Evolutionary conservation across 164 flowering plant species (phyloP), one percentile per base, ranked within the genome.

Genomic region (Euptelea pleiosperma): DNA sequence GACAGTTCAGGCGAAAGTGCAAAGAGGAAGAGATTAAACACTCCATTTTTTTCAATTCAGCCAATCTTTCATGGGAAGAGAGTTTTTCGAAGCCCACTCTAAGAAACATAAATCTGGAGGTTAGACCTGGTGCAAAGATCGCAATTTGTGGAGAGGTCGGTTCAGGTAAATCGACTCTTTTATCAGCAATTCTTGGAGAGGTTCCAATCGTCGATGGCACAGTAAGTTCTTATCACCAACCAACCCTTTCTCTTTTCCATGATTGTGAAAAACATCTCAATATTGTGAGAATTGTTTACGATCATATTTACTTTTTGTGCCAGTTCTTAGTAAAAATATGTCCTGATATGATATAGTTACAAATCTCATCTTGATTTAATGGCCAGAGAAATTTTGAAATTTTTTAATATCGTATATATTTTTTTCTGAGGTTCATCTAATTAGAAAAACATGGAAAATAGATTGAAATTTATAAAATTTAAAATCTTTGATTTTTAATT

Each of bases 61-160:
- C 58, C 12, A 60, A 48, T 52, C 49, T 83, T 55, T 77, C 82
- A 18, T 86, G 93, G 93, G 80, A 74, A n/a, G 39, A 10, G 40
- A 47, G 65, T 63, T 41, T 65, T 3, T 22, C 44, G 11, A 80
- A 70, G 55, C 66, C 79, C 7, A 68, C 81, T 2, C 44, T 86
- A 16, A 69, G 72, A 52, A 76, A 77, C 58, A 71, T 86, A 40
- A 67, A 71, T 48, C 57, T 86, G 55, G 74, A 40, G 42, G 77
- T 77, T 52, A 69, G 53, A 52, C 64, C 67, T 22, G 79, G 82
- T 22, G 80, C 78, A 59, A 80, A 79, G 54, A 62, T 80, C 28
- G 90, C 90, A 8, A 70, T 84, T 7, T 81, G 86, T 61, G 89
- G 84, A 46, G 84, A 81, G 69, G 91, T 85, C 46, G 91, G 91